phyloP scores from a whole-genome alignment of 306 rosid species.

The Rosa multiflora region DNA sequence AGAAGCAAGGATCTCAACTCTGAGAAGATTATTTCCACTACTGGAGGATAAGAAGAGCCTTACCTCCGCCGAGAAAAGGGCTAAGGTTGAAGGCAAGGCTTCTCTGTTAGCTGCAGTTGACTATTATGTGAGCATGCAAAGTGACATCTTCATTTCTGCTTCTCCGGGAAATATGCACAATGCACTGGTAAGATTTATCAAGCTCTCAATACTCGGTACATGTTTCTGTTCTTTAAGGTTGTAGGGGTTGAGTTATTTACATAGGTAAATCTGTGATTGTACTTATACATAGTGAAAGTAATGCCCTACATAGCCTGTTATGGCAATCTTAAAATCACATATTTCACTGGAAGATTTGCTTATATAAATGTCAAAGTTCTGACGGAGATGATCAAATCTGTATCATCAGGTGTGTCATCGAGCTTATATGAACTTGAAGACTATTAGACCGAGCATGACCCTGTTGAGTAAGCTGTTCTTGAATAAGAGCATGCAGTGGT shows the following conservation, averaged over 20 bases:
- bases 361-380: neutral
- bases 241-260: neutral
- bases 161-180: constrained; percentile 99
- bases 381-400: constrained; percentile 5
- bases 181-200: constrained; percentile 67
- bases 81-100: constrained; percentile 75
- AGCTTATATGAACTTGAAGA: constrained; percentile 71
- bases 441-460: constrained; percentile 90
- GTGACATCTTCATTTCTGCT: constrained; percentile 93
- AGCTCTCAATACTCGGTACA: neutral
- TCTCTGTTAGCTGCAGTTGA: constrained; percentile 88
- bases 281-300: neutral
- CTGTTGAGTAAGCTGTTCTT: constrained; percentile 76
- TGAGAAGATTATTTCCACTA: constrained; percentile 71
- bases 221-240: neutral
- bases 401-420: constrained; percentile 83
- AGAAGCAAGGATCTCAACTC: constrained; percentile 81
- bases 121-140: constrained; percentile 80
- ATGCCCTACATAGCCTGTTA: too few relatives aligned
- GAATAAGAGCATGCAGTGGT: constrained; percentile 71
- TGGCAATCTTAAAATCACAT: neutral
- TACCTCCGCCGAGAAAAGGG: constrained; percentile 58
- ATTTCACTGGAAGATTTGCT: neutral
- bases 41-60: constrained; percentile 91
- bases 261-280: neutral